phyloP scores from a whole-genome alignment of 2,329 filamentous ascomycete genomes.

The Xylaria digitata region DNA sequence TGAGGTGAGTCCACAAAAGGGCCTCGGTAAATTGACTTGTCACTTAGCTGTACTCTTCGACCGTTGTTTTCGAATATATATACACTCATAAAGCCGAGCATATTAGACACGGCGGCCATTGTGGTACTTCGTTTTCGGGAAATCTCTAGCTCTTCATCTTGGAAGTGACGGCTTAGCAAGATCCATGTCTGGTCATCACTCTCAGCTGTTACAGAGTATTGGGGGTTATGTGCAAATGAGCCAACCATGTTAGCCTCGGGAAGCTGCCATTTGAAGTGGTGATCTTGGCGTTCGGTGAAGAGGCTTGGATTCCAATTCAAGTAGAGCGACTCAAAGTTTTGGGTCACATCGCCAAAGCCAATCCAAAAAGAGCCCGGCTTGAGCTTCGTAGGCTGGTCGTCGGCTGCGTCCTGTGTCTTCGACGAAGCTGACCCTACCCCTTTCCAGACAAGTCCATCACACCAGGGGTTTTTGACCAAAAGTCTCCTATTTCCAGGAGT shows the following conservation, averaged over 20 bases:
- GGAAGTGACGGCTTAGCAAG: slow-evolving; percentile 86
- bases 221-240: slow-evolving; percentile 74
- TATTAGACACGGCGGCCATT: slow-evolving; percentile 60
- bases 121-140: slow-evolving; percentile 56
- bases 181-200: slow-evolving; percentile 79
- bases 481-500: slow-evolving; percentile 72
- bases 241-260: slow-evolving; percentile 59
- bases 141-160: slow-evolving; percentile 71
- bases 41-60: slow-evolving; percentile 77
- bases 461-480: slow-evolving; percentile 96
- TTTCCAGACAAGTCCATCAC: slow-evolving; percentile 80
- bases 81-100: slow-evolving; percentile 86
- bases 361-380: slow-evolving; percentile 92
- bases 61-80: slow-evolving; percentile 81
- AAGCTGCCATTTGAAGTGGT: slow-evolving; percentile 87
- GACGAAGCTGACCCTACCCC: slow-evolving; percentile 57
- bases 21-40: slow-evolving; percentile 76
- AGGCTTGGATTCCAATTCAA: slow-evolving; percentile 95
- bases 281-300: slow-evolving; percentile 84
- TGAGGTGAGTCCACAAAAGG: slow-evolving; percentile 96
- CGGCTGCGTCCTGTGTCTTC: slow-evolving; percentile 30
- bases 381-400: slow-evolving; percentile 49
- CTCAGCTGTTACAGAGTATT: slow-evolving; percentile 75
- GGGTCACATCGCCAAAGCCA: slow-evolving; percentile 83
- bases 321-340: slow-evolving; percentile 95